Conservation (phyloP, 305 asterid genomes). For the Stenogyne calaminthoides region DNA sequence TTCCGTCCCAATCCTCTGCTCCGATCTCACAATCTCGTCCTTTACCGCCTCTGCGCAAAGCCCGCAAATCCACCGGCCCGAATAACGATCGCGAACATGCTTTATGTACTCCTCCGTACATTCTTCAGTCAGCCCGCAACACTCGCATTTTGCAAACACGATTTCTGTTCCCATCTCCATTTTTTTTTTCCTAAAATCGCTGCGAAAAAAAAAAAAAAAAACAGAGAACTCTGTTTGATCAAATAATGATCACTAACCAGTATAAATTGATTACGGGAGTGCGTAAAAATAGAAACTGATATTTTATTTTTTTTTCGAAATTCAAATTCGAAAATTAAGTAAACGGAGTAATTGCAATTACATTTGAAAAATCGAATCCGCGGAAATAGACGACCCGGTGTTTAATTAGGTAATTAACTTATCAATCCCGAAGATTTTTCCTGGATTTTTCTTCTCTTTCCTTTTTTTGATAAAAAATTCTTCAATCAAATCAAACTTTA, state of each 20-base stretch:
- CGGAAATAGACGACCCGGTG: neutral
- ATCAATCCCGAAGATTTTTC: constrained; percentile 5
- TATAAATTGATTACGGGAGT: neutral
- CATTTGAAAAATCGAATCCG: constrained; percentile 9
- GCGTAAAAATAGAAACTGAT: neutral
- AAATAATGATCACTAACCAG: too few relatives aligned
- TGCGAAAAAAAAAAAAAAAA: neutral
- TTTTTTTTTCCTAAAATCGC: neutral
- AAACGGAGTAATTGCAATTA: constrained; percentile 12
- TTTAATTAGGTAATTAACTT: constrained; percentile 24
- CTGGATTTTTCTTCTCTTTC: neutral
- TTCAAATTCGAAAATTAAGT: constrained; percentile 19
- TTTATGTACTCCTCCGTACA: constrained; percentile 66
- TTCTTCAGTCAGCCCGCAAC: constrained; percentile 83
- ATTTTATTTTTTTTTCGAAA: constrained; percentile 21
- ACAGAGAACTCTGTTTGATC: neutral
- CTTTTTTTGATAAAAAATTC: too few relatives aligned
- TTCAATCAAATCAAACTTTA: too few relatives aligned
- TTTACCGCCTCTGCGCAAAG: constrained; percentile 82
- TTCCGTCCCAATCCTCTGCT: constrained; percentile 47
- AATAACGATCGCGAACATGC: constrained; percentile 57
- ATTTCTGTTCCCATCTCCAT: constrained; percentile 34
- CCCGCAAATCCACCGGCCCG: constrained; percentile 83
- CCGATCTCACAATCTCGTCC: constrained; percentile 57
- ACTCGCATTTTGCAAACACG: constrained; percentile 58